A percentile compares a stretch with the other conserved stretches of the same genome.
These are phyloP conservation scores for Chaetomium tenue DNA, from an alignment of 495 filamentous ascomycete genomes.

Conservation along the genomic window DNA sequence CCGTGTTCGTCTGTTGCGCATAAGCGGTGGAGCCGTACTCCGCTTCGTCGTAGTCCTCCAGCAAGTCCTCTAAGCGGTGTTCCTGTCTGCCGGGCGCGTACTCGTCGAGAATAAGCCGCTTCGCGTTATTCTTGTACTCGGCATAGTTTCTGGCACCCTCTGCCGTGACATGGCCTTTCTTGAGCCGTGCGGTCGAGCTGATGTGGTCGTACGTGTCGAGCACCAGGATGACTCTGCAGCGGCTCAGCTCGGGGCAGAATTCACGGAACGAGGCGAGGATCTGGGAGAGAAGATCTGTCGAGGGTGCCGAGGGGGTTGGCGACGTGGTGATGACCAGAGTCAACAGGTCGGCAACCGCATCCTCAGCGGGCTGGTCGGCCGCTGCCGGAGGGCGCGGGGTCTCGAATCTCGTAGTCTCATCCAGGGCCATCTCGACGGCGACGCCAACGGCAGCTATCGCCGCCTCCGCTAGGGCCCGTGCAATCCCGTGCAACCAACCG, in stretches of 20 bases:
- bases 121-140: conserved; percentile 45
- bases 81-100: conserved; percentile 13
- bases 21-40: conserved; percentile 43
- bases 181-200: conserved; percentile 38
- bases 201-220: conserved; percentile 49
- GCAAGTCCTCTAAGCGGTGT: conserved; percentile 17
- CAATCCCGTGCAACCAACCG: conserved; percentile 2
- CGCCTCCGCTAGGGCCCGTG: no score
- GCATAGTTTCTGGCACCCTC: conserved; percentile 39
- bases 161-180: conserved; percentile 46
- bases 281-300: conserved; percentile 42
- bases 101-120: conserved; percentile 37
- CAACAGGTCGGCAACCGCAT: conserved; percentile 27
- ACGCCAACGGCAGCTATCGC: neutral
- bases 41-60: conserved; percentile 32
- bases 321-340: conserved; percentile 51
- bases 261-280: conserved; percentile 42
- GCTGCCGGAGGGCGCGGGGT: neutral
- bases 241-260: conserved; percentile 36
- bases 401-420: neutral
- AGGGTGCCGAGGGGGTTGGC: conserved; percentile 49
- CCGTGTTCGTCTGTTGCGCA: conserved; percentile 34
- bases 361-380: no score
- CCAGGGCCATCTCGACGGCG: conserved; percentile 19
- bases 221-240: conserved; percentile 44